Percentiles rank a stretch among this genome's conserved stretches.
Conservation (phyloP, 2,329 filamentous ascomycete species). For the Rhynchosporium agropyri region DNA sequence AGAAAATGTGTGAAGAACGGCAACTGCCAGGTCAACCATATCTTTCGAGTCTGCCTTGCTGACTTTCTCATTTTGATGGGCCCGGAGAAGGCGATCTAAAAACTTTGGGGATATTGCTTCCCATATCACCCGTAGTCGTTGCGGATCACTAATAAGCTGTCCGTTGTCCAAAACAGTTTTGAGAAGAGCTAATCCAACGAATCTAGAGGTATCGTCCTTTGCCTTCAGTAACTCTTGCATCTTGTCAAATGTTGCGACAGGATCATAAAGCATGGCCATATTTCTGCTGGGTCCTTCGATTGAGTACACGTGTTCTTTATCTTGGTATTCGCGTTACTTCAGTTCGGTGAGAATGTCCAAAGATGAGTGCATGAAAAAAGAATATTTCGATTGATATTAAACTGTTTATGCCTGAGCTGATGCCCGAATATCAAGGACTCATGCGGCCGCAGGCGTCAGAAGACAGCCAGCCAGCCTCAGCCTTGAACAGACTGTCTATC, state of each 20-base stretch:
- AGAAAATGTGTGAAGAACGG: constrained; percentile 64
- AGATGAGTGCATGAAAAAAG: not conserved
- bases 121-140: constrained; percentile 57
- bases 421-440: not conserved
- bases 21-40: constrained; percentile 66
- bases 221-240: constrained; percentile 58
- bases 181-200: constrained; percentile 67
- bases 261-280: constrained; percentile 22
- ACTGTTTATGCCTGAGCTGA: not conserved
- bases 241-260: constrained; percentile 47
- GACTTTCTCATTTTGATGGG: constrained; percentile 48
- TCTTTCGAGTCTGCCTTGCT: constrained; percentile 52
- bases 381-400: not conserved
- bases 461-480: constrained; percentile 9
- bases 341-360: not conserved
- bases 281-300: not conserved
- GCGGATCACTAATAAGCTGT: constrained; percentile 52
- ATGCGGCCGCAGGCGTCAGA: constrained; percentile 9
- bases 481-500: not conserved
- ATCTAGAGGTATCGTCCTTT: constrained; percentile 68
- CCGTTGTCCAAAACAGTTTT: constrained; percentile 68
- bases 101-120: constrained; percentile 62
- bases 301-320: constrained; percentile 17
- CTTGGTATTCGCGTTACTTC: not conserved
- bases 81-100: constrained; percentile 62